Evolutionary conservation across 2,329 filamentous ascomycete species (phyloP).

Genomic region (Apiospora malaysiana): DNA sequence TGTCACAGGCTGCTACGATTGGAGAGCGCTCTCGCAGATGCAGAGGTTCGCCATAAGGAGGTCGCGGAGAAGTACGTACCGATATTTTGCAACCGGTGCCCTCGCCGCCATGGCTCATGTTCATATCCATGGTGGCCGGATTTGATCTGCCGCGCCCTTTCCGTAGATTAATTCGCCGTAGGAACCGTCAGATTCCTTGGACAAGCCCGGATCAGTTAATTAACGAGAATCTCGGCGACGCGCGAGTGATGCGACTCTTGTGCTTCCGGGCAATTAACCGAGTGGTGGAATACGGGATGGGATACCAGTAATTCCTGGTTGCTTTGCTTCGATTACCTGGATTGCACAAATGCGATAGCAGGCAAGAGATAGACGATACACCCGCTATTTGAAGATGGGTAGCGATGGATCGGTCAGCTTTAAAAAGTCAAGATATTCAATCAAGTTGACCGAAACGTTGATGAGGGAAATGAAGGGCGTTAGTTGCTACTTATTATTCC

Average conservation of each 20-base stretch:
- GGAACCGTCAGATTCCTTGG: not conserved
- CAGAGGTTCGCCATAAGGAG: not conserved
- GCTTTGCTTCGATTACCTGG: too few species aligned
- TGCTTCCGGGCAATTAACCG: not conserved
- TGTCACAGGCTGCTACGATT: not conserved
- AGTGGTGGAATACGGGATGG: not conserved
- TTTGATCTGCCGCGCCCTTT: not conserved
- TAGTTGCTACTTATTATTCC: not conserved
- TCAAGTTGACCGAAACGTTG: not conserved
- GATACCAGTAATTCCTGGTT: too few species aligned
- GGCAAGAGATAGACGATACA: not conserved
- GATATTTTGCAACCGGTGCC: slow-evolving; percentile 2
- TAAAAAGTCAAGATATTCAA: not conserved
- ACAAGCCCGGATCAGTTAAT: not conserved
- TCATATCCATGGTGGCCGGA: slow-evolving; percentile 3
- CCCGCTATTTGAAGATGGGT: not conserved
- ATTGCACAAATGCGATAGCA: not conserved
- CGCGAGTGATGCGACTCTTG: not conserved
- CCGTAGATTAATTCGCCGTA: not conserved
- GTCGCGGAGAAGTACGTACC: slow-evolving; percentile 15
- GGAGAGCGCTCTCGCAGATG: not conserved
- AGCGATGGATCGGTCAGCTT: not conserved
- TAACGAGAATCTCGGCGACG: slow-evolving; percentile 2
- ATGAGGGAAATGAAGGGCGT: not conserved
- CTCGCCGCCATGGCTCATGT: slow-evolving; percentile 11